Evolutionary conservation across 2,329 filamentous ascomycete genomes (phyloP), one percentile per base, ranked within the genome.

Genomic region (Pestalotiopsis sp.): DNA sequence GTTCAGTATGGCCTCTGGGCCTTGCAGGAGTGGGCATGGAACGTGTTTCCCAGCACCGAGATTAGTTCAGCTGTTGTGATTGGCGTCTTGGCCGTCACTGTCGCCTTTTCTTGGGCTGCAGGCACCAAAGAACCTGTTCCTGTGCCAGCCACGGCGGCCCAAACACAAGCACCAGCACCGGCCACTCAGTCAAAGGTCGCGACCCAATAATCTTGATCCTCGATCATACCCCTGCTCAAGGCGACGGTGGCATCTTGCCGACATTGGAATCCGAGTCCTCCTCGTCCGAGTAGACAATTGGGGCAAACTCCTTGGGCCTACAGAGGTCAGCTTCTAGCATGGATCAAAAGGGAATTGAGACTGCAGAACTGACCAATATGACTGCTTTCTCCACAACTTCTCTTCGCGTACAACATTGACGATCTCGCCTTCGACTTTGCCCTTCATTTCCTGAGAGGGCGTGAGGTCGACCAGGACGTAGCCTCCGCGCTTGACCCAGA

Each of bases 361-460:
- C 14, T 20, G 56, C 23, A 2, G 17, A 3, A 79, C 84, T 66
- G 76, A 95, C 96, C 96, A 98, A 79, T 95, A 99, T 11, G 85
- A 76, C 83, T 92, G 90, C 82, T 97, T 97, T 76, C 94, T 89
- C 96, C 96, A 99, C 58, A 86, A 86, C 82, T 93, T 97, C 83
- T 98, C 95, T 76, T 98, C 94, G 49, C 93, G 87, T 49, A 98
- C 94, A 45, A 98, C 90, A 77, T 98, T 98, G 73, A 97, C 86
- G 75, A 99, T 98, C 80, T 97, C 93, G 14, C 95, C 96, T 66
- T 88, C 87, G 13, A 97, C 88, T 79, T 94, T 94, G 75, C 94
- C 94, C 59, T 92, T 91, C 65, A 90, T 89, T 36, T 90, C 89
- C 49, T 91, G 84, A 1, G 87, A 84, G 38, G 86, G 85, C 27